Evolutionary conservation across 2,329 filamentous ascomycete species (phyloP).

Genomic region (Pseudocercospora fijiensis): DNA sequence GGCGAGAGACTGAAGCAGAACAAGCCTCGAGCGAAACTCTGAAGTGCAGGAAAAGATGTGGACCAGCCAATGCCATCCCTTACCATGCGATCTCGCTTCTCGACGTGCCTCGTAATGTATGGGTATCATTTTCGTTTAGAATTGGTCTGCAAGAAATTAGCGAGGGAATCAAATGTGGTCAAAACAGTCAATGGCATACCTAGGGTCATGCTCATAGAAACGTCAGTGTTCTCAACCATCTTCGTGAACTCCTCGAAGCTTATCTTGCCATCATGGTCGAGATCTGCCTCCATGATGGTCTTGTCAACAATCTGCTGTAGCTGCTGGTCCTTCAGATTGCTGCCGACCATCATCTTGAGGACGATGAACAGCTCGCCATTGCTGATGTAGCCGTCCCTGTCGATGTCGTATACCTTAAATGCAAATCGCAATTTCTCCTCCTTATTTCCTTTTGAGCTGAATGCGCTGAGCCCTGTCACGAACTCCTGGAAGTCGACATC

Average conservation of each 20-base stretch:
- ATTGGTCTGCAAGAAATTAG: slow-evolving; percentile 21
- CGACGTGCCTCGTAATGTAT: slow-evolving; percentile 12
- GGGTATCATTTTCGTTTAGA: slow-evolving; percentile 20
- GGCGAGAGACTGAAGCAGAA: slow-evolving; percentile 35
- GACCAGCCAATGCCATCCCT: not conserved
- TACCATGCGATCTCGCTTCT: not conserved
- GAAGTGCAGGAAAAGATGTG: not conserved
- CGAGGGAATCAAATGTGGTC: not conserved
- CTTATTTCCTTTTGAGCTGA: slow-evolving; percentile 98
- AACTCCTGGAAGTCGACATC: slow-evolving; percentile 99
- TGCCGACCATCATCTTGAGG: slow-evolving; percentile 99
- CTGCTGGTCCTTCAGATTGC: slow-evolving; percentile 98
- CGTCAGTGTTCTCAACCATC: slow-evolving; percentile 94
- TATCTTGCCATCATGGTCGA: slow-evolving; percentile 94
- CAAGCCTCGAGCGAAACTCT: slow-evolving; percentile 2
- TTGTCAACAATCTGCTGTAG: slow-evolving; percentile 99
- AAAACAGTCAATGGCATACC: slow-evolving; percentile 47
- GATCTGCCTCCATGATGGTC: slow-evolving; percentile 99
- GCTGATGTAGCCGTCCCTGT: slow-evolving; percentile 96
- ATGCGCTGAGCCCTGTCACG: slow-evolving; percentile 89
- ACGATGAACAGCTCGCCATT: slow-evolving; percentile 99
- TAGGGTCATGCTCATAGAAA: slow-evolving; percentile 67
- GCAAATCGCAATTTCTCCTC: slow-evolving; percentile 97
- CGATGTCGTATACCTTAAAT: slow-evolving; percentile 99
- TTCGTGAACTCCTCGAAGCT: slow-evolving; percentile 98